Conservation (phyloP, 768 basidiomycete genomes). For the Termitomyces sp. region DNA sequence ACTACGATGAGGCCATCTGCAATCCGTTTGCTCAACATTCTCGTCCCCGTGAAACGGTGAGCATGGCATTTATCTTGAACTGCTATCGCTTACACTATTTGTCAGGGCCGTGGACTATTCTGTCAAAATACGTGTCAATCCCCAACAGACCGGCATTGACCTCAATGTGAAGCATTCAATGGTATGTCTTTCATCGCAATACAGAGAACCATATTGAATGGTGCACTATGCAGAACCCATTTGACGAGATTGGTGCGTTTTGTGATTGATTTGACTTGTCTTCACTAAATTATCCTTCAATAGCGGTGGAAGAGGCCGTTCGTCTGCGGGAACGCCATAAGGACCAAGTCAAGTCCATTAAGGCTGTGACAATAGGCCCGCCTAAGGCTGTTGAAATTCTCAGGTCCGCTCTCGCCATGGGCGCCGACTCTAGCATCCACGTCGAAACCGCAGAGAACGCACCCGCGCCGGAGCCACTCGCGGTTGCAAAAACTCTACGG, state of each 20-base stretch:
- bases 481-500: constrained; percentile 80
- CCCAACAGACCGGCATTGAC: constrained; percentile 93
- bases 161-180: constrained; percentile 98
- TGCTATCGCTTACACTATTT: not conserved
- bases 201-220: not conserved
- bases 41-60: constrained; percentile 91
- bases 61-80: constrained; percentile 3
- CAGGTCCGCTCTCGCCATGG: constrained; percentile 96
- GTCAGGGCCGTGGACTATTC: constrained; percentile 91
- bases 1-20: constrained; percentile 69
- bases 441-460: constrained; percentile 74
- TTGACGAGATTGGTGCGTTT: constrained; percentile 89
- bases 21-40: constrained; percentile 72
- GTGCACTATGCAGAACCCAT: constrained; percentile 69
- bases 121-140: constrained; percentile 96
- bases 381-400: constrained; percentile 86
- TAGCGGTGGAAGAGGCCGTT: constrained; percentile 96
- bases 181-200: constrained; percentile 42
- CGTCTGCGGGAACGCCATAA: constrained; percentile 85
- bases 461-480: constrained; percentile 82
- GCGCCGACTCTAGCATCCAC: constrained; percentile 90
- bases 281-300: not conserved
- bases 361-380: constrained; percentile 91
- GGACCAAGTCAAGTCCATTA: constrained; percentile 76
- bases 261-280: not conserved